Percentiles rank a stretch among this genome's conserved stretches.
phyloP scores from a whole-genome alignment of 805 yeast genomes.

The Kazachstania africana region DNA sequence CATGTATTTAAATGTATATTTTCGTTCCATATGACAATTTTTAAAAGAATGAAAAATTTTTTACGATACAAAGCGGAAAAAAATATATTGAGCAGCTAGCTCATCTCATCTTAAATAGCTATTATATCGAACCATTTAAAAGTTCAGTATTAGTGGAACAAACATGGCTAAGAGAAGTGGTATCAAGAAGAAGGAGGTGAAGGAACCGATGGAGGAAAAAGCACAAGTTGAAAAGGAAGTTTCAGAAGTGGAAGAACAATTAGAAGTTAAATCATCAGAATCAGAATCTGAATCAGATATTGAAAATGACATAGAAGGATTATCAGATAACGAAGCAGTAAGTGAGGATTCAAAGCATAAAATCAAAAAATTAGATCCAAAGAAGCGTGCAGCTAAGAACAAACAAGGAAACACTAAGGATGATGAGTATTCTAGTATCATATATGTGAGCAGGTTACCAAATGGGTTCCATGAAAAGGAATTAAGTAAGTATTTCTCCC shows the following conservation, averaged over 20 bases:
- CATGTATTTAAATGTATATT: no score
- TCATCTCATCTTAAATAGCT: no score
- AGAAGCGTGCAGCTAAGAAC: constrained; percentile 12
- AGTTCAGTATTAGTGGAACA: no score
- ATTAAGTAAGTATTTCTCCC: constrained; percentile 64
- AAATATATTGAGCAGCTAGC: no score
- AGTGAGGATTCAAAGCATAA: constrained; percentile 17
- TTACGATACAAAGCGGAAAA: no score
- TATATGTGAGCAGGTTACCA: constrained; percentile 88
- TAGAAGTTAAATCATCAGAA: constrained; percentile 17
- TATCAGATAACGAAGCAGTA: constrained; percentile 23
- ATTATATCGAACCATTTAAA: no score
- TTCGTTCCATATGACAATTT: no score
- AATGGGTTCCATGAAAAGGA: constrained; percentile 82
- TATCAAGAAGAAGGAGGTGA: constrained; percentile 8
- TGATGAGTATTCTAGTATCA: constrained; percentile 43
- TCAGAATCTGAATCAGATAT: constrained; percentile 19
- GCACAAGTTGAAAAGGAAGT: constrained; percentile 9
- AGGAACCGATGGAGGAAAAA: constrained; percentile 14
- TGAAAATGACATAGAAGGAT: constrained; percentile 23
- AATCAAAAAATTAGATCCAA: constrained; percentile 21
- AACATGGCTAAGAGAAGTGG: constrained; percentile 6
- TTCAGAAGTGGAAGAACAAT: constrained; percentile 14
- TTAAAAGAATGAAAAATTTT: no score
- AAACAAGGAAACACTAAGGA: constrained; percentile 11